phyloP scores from a whole-genome alignment of 2,329 filamentous ascomycete species.

The Capronia coronata region DNA sequence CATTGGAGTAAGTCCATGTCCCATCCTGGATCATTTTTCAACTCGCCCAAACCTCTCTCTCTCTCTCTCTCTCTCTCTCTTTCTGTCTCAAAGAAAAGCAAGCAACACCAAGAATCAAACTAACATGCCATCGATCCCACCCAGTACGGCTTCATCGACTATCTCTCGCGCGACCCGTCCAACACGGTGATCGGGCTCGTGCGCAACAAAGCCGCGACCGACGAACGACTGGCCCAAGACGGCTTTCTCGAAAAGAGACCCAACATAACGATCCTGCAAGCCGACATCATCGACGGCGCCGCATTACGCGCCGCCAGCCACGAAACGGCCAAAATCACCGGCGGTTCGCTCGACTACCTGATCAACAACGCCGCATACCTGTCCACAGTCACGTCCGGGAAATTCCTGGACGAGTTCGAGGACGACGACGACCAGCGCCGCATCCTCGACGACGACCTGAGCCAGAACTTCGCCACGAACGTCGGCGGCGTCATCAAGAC shows the following conservation, averaged over 20 bases:
- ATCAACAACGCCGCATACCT: constrained; percentile 47
- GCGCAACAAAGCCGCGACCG: constrained; percentile 42
- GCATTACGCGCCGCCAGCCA: constrained; percentile 34
- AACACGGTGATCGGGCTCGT: constrained; percentile 46
- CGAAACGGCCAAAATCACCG: constrained; percentile 24
- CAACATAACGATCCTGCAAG: constrained; percentile 46
- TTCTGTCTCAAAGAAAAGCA: too few relatives aligned
- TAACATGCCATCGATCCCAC: too few relatives aligned
- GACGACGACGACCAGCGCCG: constrained; percentile 29
- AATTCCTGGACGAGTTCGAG: too few relatives aligned
- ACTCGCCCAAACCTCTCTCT: too few relatives aligned
- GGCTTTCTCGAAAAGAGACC: constrained; percentile 20
- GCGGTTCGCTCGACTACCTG: constrained; percentile 44
- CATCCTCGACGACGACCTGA: constrained; percentile 30
- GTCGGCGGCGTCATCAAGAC: constrained; percentile 49
- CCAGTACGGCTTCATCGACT: constrained; percentile 44
- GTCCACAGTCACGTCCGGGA: too few relatives aligned
- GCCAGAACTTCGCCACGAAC: constrained; percentile 42
- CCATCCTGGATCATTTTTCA: too few relatives aligned
- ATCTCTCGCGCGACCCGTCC: constrained; percentile 40
- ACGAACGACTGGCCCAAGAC: constrained; percentile 41
- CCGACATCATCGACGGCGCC: constrained; percentile 39
- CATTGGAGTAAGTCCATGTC: too few relatives aligned
- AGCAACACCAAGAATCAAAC: too few relatives aligned
- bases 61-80: too few relatives aligned